Evolutionary conservation across 2,329 filamentous ascomycete species (phyloP), one percentile per base, ranked within the genome.

Genomic region (Ceratocystis variospora): DNA sequence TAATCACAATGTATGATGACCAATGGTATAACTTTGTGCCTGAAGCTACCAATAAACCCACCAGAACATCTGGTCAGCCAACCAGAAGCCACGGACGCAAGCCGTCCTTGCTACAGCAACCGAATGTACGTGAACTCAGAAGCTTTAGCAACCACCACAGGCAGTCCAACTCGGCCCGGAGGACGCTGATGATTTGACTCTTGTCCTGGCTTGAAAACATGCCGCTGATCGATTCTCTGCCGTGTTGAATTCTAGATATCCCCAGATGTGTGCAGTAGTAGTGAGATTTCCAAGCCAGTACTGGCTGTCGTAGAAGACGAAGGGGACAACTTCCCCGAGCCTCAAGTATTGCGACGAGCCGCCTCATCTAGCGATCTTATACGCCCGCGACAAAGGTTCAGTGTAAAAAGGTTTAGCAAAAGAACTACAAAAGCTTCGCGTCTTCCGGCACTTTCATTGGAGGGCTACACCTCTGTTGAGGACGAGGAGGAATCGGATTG

Each of bases 1-100:
- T 50, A 45, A 19, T n/a, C 50, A 59, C 50, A 70, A 91, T 90
- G 87, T 89, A 89, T 75, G 89, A 93, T 76, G 89, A 93, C 75
- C 85, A 87, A 37, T 93, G 89, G 88, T 90, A 92, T 77, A 89
- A 82, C 73, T 87, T 90, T 73, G 83, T 89, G 70, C 83, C 87
- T 31, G 83, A 87, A 66, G 76, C 82, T 65, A 77, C 81, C 67
- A 77, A 80, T 69, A 81, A 79, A 71, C 78, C 78, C 17, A 45
- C 53, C 25, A 55, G 45, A 41, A 8, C 61, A 8, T 63, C 64
- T 68, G 76, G 77, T 17, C 55, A 59, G 48, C 46, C 48, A 53
- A 25, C 61, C 19, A 65, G 53, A 59, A 50, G 66, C 33, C 87
- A 88, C 72, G 82, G 81, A 70, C 83, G 88, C 68, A 84, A 82